Base-by-base conservation (phyloP, 257 asterid species). In the Nicotiana otophora region DNA sequence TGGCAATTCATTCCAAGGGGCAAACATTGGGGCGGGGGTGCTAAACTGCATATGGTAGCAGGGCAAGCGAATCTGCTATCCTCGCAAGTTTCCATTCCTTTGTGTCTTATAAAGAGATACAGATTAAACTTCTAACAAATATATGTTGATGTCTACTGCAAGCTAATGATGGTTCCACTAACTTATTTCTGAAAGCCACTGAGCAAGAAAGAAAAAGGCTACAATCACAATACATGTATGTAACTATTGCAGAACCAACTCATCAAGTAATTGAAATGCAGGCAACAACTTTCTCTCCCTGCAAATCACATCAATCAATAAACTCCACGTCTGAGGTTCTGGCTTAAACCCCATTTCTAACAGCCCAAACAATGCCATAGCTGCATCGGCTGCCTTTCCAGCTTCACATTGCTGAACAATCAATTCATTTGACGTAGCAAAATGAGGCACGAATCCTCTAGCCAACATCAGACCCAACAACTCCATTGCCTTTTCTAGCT, bases 221-320 rank as follows among this genome's bases (percentile, higher is more conserved):
- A 78, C 17, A 78, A 15, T 81, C 64, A 82, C 46, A 23, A 12
- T 7, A 83, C 85, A 48, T 14, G 23, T 48, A 0, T 34, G 16
- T 36, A 74, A 48, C 80, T 74, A 74, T 26, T 62, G 17, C 84
- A 78, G 54, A 72, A 82, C 77, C 77, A 95, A 87, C 82, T 87
- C 77, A 88, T 96, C 97, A 69, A 96, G 91, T 55, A 94, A 90
- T 81, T 88, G 82, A 88, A 96, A 93, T 12, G 87, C 90, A 68
- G 97, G 92, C 90, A 95, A 87, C n/a, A 96, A 86, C 88, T 91
- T 94, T 81, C 99, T 88, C 76, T 93, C 98, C 81, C 97, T 87
- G 77, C 90, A 90, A 69, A 86, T 83, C 42, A 86, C 85, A 81
- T 91, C 98, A 33, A 96, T 81, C 78, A 96, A 84, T 86, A 87